Percentiles rank a stretch among this genome's conserved stretches.
Evolutionary conservation across 2,329 filamentous ascomycete species (phyloP).

Genomic region (Bretziella fagacearum): DNA sequence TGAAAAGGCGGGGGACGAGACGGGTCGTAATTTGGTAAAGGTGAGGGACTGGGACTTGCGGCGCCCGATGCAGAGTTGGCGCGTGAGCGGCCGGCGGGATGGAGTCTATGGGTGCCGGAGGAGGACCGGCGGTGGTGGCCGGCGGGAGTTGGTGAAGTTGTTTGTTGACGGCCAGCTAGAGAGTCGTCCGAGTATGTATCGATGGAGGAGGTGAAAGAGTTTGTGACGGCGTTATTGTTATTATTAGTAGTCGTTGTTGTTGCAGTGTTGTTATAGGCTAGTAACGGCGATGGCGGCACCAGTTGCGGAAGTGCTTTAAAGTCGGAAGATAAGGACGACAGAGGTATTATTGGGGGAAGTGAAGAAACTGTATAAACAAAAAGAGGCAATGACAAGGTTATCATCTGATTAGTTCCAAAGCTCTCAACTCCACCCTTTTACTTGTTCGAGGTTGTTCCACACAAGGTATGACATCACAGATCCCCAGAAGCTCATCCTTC

Average conservation of each 20-base stretch:
- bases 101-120: conserved; percentile 7
- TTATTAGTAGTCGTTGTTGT: too few relatives aligned
- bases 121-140: conserved; percentile 2
- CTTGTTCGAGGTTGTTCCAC: not conserved
- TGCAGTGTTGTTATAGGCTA: not conserved
- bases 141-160: not conserved
- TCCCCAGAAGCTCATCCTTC: too few relatives aligned
- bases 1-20: not conserved
- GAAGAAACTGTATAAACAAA: not conserved
- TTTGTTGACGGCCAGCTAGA: not conserved
- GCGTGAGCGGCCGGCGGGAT: conserved; percentile 4
- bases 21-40: not conserved
- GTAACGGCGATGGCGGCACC: not conserved
- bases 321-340: not conserved
- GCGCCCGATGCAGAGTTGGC: conserved; percentile 2
- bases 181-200: not conserved
- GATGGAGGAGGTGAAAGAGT: conserved; percentile 9
- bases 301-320: not conserved
- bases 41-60: not conserved
- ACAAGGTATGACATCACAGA: too few relatives aligned
- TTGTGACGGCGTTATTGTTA: not conserved
- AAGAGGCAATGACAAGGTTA: not conserved
- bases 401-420: not conserved
- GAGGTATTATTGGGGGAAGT: not conserved
- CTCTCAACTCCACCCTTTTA: not conserved